Evolutionary conservation across 805 yeast genomes (phyloP), one percentile per base, ranked within the genome.

Genomic region (Clavispora vitiphila): DNA sequence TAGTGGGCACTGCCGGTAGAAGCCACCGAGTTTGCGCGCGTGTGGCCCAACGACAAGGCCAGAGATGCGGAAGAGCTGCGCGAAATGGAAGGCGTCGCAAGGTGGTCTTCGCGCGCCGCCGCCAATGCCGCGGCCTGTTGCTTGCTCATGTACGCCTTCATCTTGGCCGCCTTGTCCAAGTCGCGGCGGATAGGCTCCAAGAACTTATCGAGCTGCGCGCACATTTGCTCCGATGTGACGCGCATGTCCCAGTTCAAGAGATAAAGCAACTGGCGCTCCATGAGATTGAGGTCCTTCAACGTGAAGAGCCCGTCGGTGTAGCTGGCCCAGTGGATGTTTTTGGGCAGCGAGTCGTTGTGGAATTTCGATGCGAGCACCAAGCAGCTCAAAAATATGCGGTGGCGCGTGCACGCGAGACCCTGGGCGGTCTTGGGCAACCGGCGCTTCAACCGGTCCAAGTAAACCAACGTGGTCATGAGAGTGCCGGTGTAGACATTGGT

Each of bases 401-500:
- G 93, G 55, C 87, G 72, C 3, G 95, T 85, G 50, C 90, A 83
- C 34, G 90, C 85, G 48, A 83, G 67, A 24, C 91, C 91, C 54
- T 78, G 81, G 25, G 89, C 86, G 50, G 82, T 84, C 43, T 69
- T 67, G 40, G 91, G 91, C 39, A 85, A 66, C 49, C 74, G 79
- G 39, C 71, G 46, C 55, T 77, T 77, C 51, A 85, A 67, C 53
- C 79, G 71, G 53, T 80, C 77, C 58, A 85, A 68, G 60, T 82
- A 83, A 24, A 83, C 81, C 40, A 81, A 71, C 4, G 91, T 81
- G 11, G 87, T 72, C 76, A 85, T 74, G 50, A 85, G 67, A 14
- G 90, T 84, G 30, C 90, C 88, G 3, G 89, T 81, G 61, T 83
- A 81, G n/a, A 85, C 88, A 54, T 83, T 83, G 23, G 89, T 81